Percentiles rank a stretch among this genome's conserved stretches.
Conservation (phyloP, 306 rosid species). For the Lotus japonicus region DNA sequence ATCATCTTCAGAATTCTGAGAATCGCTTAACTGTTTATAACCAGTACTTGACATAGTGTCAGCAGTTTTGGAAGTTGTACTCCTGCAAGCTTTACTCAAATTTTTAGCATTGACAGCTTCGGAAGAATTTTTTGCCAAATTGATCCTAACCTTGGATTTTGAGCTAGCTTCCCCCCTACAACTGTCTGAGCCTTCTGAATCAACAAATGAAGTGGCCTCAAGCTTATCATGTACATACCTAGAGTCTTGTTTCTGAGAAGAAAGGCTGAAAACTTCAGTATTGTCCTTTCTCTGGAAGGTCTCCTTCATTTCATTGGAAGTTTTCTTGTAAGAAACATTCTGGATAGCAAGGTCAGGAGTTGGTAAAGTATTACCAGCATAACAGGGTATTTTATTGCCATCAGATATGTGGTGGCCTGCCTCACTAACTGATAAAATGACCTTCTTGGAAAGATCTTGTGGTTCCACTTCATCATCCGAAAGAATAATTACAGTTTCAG, state of each 20-base stretch:
- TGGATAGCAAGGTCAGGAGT: constrained; percentile 27
- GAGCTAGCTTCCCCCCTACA: constrained; percentile 35
- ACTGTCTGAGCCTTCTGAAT: constrained; percentile 36
- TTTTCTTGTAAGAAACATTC: constrained; percentile 28
- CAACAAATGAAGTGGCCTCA: constrained; percentile 20
- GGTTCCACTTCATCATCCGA: constrained; percentile 76
- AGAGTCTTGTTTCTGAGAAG: constrained; percentile 35
- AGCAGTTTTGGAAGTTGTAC: constrained; percentile 21
- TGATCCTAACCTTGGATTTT: constrained; percentile 30
- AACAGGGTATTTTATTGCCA: constrained; percentile 24
- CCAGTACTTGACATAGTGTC: constrained; percentile 18
- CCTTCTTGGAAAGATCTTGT: constrained; percentile 17
- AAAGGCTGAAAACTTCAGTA: constrained; percentile 24
- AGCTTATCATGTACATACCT: constrained; percentile 30
- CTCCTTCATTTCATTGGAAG: constrained; percentile 32
- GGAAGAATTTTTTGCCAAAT: constrained; percentile 33
- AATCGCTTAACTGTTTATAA: constrained; percentile 29
- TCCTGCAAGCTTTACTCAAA: constrained; percentile 30
- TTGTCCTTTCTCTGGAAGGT: constrained; percentile 31
- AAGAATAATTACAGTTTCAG: constrained; percentile 45
- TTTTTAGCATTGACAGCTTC: constrained; percentile 33
- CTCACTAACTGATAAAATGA: constrained; percentile 33
- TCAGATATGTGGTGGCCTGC: constrained; percentile 28
- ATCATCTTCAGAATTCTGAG: constrained; percentile 41
- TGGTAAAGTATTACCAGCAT: constrained; percentile 31